Conservation (phyloP, 306 rosid genomes). For the Urtica urens region DNA sequence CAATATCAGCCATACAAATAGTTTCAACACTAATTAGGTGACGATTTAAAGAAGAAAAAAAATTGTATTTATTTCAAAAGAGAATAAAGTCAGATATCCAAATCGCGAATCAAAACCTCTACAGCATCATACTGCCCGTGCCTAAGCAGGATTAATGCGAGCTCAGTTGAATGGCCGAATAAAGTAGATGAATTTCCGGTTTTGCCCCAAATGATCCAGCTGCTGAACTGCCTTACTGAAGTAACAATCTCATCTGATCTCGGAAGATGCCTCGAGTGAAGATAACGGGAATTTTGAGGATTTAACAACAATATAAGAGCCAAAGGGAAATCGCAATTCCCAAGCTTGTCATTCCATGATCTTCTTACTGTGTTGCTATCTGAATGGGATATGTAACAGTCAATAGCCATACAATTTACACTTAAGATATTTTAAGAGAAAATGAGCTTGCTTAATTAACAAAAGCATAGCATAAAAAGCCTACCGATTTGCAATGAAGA, state of each 20-base stretch:
- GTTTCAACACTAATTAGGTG: neutral
- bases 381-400: conserved; percentile 22
- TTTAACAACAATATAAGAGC: conserved; percentile 58
- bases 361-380: conserved; percentile 42
- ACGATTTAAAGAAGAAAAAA: neutral
- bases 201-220: conserved; percentile 77
- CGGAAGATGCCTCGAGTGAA: conserved; percentile 37
- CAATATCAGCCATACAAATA: conserved; percentile 18
- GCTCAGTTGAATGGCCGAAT: conserved; percentile 66
- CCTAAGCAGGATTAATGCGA: conserved; percentile 67
- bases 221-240: conserved; percentile 49
- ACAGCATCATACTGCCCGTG: conserved; percentile 75
- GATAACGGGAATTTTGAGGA: conserved; percentile 33
- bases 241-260: conserved; percentile 28
- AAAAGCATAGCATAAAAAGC: conserved; percentile 15
- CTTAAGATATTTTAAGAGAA: no score
- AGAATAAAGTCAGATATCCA: no score
- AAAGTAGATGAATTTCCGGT: conserved; percentile 49
- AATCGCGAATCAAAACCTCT: no score
- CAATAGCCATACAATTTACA: no score
- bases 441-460: no score
- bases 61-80: neutral
- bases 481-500: conserved; percentile 79
- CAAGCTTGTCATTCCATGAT: conserved; percentile 69
- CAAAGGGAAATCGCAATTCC: conserved; percentile 63